Evolutionary conservation across 1,284 basidiomycete species (phyloP), one percentile per base, ranked within the genome.

Genomic region (Heimioporus retisporus): DNA sequence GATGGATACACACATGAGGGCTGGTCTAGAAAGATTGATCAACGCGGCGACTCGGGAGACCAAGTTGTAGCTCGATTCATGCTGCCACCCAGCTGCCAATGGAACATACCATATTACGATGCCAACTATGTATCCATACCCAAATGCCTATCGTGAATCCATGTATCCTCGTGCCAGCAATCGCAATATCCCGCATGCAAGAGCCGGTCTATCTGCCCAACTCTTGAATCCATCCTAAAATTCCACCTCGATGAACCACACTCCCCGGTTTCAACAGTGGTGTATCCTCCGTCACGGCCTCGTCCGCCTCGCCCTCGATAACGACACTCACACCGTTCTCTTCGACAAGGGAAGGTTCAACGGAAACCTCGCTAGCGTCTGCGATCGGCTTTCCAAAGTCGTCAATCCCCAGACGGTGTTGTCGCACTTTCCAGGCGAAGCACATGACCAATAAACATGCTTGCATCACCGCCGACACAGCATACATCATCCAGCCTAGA

Each of bases 401-500:
- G 77, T 99, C 96, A 63, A 99, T 88, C n/a, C 90, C 89, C 6
- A 95, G 85, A 28, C 84, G 82, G 59, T 80, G 84, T 77, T 98
- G 96, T 35, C 94, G 88, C 40, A 86, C 69, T 77, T 92, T 95
- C 93, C 95, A 97, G 15, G 84, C 69, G 21, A 96, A 78, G 73
- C 96, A 97, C 88, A 96, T 93, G 61, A 84, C 73, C 58, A 99
- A 86, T 7, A 99, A 86, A 23, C 85, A 84, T 3, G 89, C 90
- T 80, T 99, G 98, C 85, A 99, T 92, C 23, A 91, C 77, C 10
- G 95, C 96, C 0, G 96, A 92, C 48, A 96, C 91, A 16, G 93
- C 92, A 75, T 93, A 98, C 44, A 93, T 90, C 60, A 92, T 84
- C 95, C 95, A 96, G 63, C 89, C 92, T 93, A 69, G 35, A 63